Percentiles rank a stretch among this genome's conserved stretches.
Conservation (phyloP, 78 protist species). For the Emiliania huxleyi region DNA sequence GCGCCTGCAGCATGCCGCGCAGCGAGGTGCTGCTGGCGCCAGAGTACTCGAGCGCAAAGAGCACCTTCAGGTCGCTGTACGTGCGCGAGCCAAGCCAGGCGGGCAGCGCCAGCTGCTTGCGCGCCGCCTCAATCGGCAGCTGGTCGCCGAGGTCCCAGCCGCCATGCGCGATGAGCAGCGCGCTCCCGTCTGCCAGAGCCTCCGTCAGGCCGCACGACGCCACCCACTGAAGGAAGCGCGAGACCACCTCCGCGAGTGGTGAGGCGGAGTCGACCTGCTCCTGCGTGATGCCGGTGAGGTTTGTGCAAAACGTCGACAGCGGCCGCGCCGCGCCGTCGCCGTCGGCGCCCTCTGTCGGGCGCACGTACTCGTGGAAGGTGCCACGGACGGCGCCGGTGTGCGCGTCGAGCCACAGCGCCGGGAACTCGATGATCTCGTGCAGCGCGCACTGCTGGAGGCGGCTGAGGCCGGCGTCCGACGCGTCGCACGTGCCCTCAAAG, state of each 20-base stretch:
- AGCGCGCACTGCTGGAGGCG: background rate
- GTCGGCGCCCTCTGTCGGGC: constrained; percentile 18
- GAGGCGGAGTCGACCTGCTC: background rate
- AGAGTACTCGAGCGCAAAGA: background rate
- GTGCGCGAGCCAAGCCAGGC: background rate
- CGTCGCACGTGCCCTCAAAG: constrained; percentile 54
- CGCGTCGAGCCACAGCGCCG: constrained; percentile 26
- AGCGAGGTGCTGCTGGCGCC: constrained; percentile 22
- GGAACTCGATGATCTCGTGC: constrained; percentile 52
- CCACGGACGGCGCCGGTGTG: background rate
- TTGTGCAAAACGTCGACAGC: constrained; percentile 31
- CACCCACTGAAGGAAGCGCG: background rate
- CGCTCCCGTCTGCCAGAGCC: background rate
- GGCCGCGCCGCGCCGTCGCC: too few species aligned
- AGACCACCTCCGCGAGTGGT: background rate
- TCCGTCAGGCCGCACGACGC: background rate
- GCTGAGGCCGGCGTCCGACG: too few species aligned
- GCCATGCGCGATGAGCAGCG: constrained; percentile 53
- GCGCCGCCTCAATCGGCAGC: constrained; percentile 38
- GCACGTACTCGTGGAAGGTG: constrained; percentile 39
- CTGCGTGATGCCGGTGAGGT: constrained; percentile 54
- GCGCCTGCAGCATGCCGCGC: constrained; percentile 27
- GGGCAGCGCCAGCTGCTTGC: background rate
- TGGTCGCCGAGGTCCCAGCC: constrained; percentile 50
- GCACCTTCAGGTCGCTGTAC: background rate